Evolutionary conservation across 495 filamentous ascomycete species (phyloP).

Genomic region (Penicillium canescens): DNA sequence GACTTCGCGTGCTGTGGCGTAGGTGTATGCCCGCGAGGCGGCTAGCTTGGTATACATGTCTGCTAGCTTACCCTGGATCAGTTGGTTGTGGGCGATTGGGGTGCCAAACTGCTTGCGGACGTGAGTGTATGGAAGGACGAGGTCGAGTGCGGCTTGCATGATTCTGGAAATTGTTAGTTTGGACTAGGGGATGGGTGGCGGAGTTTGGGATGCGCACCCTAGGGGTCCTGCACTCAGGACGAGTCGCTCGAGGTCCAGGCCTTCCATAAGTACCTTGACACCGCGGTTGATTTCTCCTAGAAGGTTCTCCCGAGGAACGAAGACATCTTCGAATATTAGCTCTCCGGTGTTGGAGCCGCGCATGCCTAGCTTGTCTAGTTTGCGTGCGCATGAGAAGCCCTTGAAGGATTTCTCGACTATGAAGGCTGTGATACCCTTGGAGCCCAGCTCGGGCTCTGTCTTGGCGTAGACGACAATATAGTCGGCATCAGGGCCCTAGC

Average conservation of each 20-base stretch:
- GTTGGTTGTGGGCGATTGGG: slow-evolving; percentile 90
- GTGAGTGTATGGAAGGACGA: slow-evolving; percentile 88
- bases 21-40: slow-evolving; percentile 78
- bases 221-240: slow-evolving; percentile 89
- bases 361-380: slow-evolving; percentile 98
- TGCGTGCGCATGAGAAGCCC: slow-evolving; percentile 85
- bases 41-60: slow-evolving; percentile 97
- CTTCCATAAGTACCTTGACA: slow-evolving; percentile 93
- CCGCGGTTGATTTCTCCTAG: slow-evolving; percentile 80
- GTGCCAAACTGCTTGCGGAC: slow-evolving; percentile 82
- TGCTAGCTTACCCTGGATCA: slow-evolving; percentile 90
- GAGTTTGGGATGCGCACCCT: slow-evolving; percentile 45
- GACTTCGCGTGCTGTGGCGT: slow-evolving; percentile 70
- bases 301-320: slow-evolving; percentile 80
- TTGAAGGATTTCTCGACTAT: slow-evolving; percentile 71
- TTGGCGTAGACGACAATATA: slow-evolving; percentile 93
- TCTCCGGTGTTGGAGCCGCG: slow-evolving; percentile 96
- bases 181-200: background rate
- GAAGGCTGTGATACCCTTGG: slow-evolving; percentile 95
- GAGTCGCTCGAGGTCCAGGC: slow-evolving; percentile 88
- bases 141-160: slow-evolving; percentile 90
- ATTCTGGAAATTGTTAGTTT: slow-evolving; percentile 51
- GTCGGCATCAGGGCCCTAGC: slow-evolving; percentile 84
- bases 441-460: slow-evolving; percentile 75
- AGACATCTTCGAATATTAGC: slow-evolving; percentile 88